These are phyloP conservation scores for Cordyceps tenuipes DNA, from an alignment of 2,329 filamentous ascomycete genomes.

Conservation along the genomic window DNA sequence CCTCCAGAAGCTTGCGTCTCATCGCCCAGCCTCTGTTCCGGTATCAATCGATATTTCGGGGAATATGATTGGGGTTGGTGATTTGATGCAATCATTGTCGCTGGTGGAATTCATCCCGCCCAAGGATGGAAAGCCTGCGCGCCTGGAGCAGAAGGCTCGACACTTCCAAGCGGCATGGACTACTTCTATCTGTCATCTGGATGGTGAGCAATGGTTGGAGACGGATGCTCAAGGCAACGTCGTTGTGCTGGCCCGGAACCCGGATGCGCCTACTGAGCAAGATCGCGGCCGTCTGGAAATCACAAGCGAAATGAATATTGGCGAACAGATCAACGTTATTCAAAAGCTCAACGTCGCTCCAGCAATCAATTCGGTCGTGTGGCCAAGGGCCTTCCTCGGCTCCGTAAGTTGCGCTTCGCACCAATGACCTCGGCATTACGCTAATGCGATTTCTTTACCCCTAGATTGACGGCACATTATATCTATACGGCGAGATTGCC, in stretches of 20 bases:
- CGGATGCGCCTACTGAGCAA: slow-evolving; percentile 62
- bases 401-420: slow-evolving; percentile 56
- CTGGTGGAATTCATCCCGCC: slow-evolving; percentile 63
- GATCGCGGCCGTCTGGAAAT: slow-evolving; percentile 64
- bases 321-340: slow-evolving; percentile 90
- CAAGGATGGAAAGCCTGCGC: slow-evolving; percentile 47
- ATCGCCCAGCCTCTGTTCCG: slow-evolving; percentile 75
- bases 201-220: slow-evolving; percentile 67
- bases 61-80: slow-evolving; percentile 72
- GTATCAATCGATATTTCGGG: slow-evolving; percentile 69
- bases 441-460: slow-evolving; percentile 14
- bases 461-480: slow-evolving; percentile 83
- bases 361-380: slow-evolving; percentile 56
- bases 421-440: neutral
- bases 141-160: slow-evolving; percentile 64
- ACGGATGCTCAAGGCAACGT: slow-evolving; percentile 85
- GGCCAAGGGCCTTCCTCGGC: slow-evolving; percentile 77
- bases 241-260: slow-evolving; percentile 67
- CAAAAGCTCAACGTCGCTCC: slow-evolving; percentile 61
- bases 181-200: slow-evolving; percentile 67
- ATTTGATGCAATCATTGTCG: slow-evolving; percentile 88
- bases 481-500: slow-evolving; percentile 76
- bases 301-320: slow-evolving; percentile 73
- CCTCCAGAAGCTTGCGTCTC: slow-evolving; percentile 65
- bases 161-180: slow-evolving; percentile 78